phyloP scores from a whole-genome alignment of 495 filamentous ascomycete genomes.

The Hypoxylon fuscum region DNA sequence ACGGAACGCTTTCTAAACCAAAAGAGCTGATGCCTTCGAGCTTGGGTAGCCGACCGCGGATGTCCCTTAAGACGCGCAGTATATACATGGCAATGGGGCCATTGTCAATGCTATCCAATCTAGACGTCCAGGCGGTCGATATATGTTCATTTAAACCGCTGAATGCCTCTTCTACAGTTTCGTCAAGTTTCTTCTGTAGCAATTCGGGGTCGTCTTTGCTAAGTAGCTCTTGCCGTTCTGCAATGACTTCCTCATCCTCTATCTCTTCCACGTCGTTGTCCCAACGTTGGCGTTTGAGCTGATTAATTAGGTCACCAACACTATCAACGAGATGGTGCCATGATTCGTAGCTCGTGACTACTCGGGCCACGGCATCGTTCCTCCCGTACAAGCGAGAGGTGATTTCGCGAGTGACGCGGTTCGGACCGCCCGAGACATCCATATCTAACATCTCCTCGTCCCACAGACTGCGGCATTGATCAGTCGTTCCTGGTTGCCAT shows the following conservation, averaged over 20 bases:
- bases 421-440: slow-evolving; percentile 54
- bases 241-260: slow-evolving; percentile 76
- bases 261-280: slow-evolving; percentile 78
- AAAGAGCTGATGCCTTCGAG: slow-evolving; percentile 54
- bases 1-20: slow-evolving; percentile 60
- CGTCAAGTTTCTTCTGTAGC: slow-evolving; percentile 67
- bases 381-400: slow-evolving; percentile 67
- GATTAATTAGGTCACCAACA: slow-evolving; percentile 67
- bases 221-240: slow-evolving; percentile 69
- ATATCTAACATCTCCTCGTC: slow-evolving; percentile 61
- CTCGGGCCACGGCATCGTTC: slow-evolving; percentile 68
- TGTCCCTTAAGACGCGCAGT: slow-evolving; percentile 77
- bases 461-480: slow-evolving; percentile 65
- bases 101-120: slow-evolving; percentile 52
- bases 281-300: slow-evolving; percentile 74
- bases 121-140: slow-evolving; percentile 52
- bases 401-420: slow-evolving; percentile 54
- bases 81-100: slow-evolving; percentile 73
- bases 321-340: slow-evolving; percentile 74
- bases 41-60: slow-evolving; percentile 70
- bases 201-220: slow-evolving; percentile 76
- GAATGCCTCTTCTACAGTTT: slow-evolving; percentile 67
- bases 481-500: slow-evolving; percentile 63
- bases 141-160: slow-evolving; percentile 66
- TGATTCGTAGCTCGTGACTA: slow-evolving; percentile 66